Conservation (phyloP, 352 stramenopile species). For the Globisporangium cederbergense region DNA sequence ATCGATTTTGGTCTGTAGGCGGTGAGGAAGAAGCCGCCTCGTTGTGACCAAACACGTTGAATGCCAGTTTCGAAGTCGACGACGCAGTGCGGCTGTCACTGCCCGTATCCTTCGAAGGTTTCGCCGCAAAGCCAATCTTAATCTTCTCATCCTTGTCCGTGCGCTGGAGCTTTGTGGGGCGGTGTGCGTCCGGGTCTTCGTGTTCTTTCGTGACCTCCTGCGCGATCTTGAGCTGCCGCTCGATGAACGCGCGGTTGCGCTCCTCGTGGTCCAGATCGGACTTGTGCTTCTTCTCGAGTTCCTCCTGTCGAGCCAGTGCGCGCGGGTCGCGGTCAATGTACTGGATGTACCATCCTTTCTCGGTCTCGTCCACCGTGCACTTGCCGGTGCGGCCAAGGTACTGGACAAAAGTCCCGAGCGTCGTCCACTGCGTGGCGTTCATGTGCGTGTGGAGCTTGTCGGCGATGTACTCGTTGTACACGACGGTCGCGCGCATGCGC, state of each 20-base stretch:
- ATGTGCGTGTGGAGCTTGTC: constrained; percentile 99
- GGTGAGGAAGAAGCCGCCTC: neutral
- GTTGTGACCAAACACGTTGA: constrained; percentile 16
- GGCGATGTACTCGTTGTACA: constrained; percentile 99
- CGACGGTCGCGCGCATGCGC: constrained; percentile 93
- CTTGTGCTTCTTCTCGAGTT: constrained; percentile 83
- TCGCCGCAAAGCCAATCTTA: constrained; percentile 28
- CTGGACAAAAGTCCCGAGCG: constrained; percentile 96
- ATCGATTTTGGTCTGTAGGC: constrained; percentile 13
- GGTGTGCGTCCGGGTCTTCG: constrained; percentile 27
- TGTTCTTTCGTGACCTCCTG: constrained; percentile 27
- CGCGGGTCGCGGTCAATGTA: constrained; percentile 94
- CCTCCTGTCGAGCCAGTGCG: constrained; percentile 86
- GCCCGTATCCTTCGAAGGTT: constrained; percentile 25
- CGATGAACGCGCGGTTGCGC: constrained; percentile 69
- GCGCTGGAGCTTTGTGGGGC: constrained; percentile 61
- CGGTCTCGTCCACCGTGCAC: constrained; percentile 96
- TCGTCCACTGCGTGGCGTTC: constrained; percentile 98
- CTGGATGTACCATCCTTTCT: constrained; percentile 98
- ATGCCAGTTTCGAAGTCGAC: constrained; percentile 6
- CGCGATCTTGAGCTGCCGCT: constrained; percentile 72
- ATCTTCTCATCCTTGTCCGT: constrained; percentile 46
- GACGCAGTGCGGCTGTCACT: neutral
- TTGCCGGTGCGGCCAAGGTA: constrained; percentile 98
- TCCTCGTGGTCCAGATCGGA: constrained; percentile 91